These are phyloP conservation scores for Saturnispora sanitii DNA, from an alignment of 805 yeast genomes.

Conservation along the genomic window DNA sequence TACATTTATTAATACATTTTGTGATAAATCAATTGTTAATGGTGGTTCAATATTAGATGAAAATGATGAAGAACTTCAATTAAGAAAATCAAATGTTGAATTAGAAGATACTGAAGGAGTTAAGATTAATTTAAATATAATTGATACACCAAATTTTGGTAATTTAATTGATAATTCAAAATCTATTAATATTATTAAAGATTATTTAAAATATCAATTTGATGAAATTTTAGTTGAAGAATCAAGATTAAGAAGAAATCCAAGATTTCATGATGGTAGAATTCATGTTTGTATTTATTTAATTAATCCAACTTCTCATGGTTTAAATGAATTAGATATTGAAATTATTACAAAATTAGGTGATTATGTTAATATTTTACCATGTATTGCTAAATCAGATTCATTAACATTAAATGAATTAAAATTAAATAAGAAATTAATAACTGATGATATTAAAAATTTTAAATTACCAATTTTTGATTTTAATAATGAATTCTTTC, in stretches of 20 bases:
- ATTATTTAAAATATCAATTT: slow-evolving; percentile 70
- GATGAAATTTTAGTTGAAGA: slow-evolving; percentile 78
- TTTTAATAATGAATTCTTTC: slow-evolving; percentile 52
- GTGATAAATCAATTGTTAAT: slow-evolving; percentile 69
- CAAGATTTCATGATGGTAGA: slow-evolving; percentile 75
- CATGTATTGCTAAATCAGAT: slow-evolving; percentile 76
- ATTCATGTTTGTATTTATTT: slow-evolving; percentile 74
- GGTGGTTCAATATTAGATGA: slow-evolving; percentile 24
- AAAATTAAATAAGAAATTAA: slow-evolving; percentile 59
- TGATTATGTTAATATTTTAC: slow-evolving; percentile 69
- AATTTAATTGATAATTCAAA: slow-evolving; percentile 59
- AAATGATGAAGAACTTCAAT: slow-evolving; percentile 43
- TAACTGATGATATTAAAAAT: slow-evolving; percentile 65
- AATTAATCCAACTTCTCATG: slow-evolving; percentile 57
- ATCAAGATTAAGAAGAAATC: slow-evolving; percentile 72
- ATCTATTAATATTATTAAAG: slow-evolving; percentile 62
- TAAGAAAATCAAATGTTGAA: slow-evolving; percentile 75
- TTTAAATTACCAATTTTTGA: slow-evolving; percentile 68
- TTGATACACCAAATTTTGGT: slow-evolving; percentile 82
- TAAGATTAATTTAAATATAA: slow-evolving; percentile 62
- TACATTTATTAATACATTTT: slow-evolving; percentile 83
- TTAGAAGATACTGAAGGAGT: slow-evolving; percentile 80
- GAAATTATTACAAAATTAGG: slow-evolving; percentile 61
- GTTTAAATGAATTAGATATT: slow-evolving; percentile 63
- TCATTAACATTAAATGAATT: slow-evolving; percentile 63